phyloP scores from a whole-genome alignment of 257 asterid genomes.

The Verbena officinalis region DNA sequence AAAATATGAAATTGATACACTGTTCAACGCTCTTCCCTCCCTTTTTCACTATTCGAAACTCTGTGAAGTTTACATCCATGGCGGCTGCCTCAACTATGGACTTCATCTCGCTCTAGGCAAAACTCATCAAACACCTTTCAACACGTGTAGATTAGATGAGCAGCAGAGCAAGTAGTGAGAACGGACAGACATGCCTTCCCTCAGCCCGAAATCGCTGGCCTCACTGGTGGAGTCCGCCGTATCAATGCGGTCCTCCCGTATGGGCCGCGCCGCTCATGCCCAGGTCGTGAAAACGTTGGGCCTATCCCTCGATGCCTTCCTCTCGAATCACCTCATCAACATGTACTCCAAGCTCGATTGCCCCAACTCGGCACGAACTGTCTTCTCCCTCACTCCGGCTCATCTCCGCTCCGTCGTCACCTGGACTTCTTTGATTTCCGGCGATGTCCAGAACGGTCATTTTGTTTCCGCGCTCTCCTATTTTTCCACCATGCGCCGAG shows the following conservation, averaged over 20 bases:
- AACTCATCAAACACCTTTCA: neutral
- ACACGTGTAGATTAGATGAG: slow-evolving; percentile 6
- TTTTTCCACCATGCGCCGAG: slow-evolving; percentile 65
- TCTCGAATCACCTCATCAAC: slow-evolving; percentile 79
- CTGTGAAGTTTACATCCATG: slow-evolving; percentile 15
- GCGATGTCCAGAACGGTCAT: slow-evolving; percentile 79
- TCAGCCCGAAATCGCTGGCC: slow-evolving; percentile 55
- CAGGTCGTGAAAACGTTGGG: slow-evolving; percentile 47
- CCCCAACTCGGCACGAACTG: slow-evolving; percentile 49
- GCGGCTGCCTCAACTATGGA: slow-evolving; percentile 16
- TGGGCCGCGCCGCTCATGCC: slow-evolving; percentile 76
- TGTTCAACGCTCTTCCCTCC: neutral
- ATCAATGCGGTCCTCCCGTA: slow-evolving; percentile 48
- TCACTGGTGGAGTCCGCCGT: slow-evolving; percentile 67
- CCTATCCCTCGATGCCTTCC: slow-evolving; percentile 53
- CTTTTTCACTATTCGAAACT: slow-evolving; percentile 3
- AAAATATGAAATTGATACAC: too few species aligned
- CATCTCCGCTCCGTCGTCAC: slow-evolving; percentile 83
- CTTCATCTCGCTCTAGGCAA: neutral
- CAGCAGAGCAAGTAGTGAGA: neutral
- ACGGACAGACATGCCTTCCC: slow-evolving; percentile 41
- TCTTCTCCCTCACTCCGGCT: slow-evolving; percentile 57
- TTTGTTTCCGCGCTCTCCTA: slow-evolving; percentile 49
- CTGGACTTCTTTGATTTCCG: slow-evolving; percentile 86
- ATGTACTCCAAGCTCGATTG: slow-evolving; percentile 89